Evolutionary conservation across 202 grass and related monocot genomes (phyloP).

Genomic region (Hordeum pubiflorum): DNA sequence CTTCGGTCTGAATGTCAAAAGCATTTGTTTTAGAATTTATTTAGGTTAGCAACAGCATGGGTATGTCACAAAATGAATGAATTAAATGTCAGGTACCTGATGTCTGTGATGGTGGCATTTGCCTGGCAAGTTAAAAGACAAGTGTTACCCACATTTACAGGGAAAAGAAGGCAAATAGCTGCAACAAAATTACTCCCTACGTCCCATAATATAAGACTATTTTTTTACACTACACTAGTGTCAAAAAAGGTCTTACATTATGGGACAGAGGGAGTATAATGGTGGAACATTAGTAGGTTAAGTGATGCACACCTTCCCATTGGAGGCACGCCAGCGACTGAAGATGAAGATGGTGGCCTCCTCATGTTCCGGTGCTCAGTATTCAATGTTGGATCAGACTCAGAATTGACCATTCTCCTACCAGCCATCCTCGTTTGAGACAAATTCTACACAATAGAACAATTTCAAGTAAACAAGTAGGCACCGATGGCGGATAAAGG

Average conservation of each 20-base stretch:
- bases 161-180: slow-evolving; percentile 16
- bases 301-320: slow-evolving; percentile 48
- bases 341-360: slow-evolving; percentile 56
- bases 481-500: not conserved
- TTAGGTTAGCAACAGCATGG: not conserved
- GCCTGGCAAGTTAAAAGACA: slow-evolving; percentile 49
- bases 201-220: too few species aligned
- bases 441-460: slow-evolving; percentile 54
- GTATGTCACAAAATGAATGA: not conserved
- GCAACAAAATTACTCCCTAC: not conserved
- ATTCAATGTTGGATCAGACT: slow-evolving; percentile 48
- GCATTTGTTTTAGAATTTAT: not conserved
- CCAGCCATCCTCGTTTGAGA: slow-evolving; percentile 77
- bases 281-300: not conserved
- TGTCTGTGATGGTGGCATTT: slow-evolving; percentile 39
- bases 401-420: slow-evolving; percentile 60
- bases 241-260: too few species aligned
- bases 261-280: not conserved
- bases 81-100: slow-evolving; percentile 46
- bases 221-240: too few species aligned
- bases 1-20: slow-evolving; percentile 41
- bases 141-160: slow-evolving; percentile 9
- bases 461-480: slow-evolving; percentile 16
- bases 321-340: slow-evolving; percentile 47
- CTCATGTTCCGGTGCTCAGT: slow-evolving; percentile 56